phyloP scores from a whole-genome alignment of 257 asterid genomes.

The Ilex asprella region DNA sequence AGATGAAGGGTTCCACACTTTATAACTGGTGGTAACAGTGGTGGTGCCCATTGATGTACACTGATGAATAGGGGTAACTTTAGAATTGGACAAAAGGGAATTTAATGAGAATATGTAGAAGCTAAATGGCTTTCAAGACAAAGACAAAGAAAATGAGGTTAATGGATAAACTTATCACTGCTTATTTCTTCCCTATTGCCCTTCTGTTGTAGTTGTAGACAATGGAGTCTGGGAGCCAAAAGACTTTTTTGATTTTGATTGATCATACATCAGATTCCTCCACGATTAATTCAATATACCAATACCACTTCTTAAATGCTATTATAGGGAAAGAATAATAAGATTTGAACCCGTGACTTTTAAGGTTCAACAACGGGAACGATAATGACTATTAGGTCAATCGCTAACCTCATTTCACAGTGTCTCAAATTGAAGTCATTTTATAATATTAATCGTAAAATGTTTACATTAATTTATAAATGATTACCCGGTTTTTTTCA shows the following conservation, averaged over 20 bases:
- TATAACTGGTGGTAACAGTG: neutral
- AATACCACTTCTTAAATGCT: no score
- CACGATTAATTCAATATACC: constrained; percentile 2
- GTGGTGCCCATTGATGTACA: neutral
- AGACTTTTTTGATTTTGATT: constrained; percentile 22
- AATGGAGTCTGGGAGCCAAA: constrained; percentile 15
- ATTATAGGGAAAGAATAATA: no score
- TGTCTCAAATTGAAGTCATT: no score
- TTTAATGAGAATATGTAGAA: constrained; percentile 14
- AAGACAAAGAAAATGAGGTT: constrained; percentile 1
- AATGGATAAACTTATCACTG: neutral
- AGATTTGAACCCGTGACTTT: no score
- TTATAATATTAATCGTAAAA: no score
- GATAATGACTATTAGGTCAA: no score
- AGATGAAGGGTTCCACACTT: neutral
- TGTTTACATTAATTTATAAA: no score
- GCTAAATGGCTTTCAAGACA: constrained; percentile 4
- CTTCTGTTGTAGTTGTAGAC: constrained; percentile 24
- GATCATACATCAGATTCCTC: constrained; percentile 5
- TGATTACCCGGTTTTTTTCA: no score
- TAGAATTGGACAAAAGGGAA: constrained; percentile 17
- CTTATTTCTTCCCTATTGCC: constrained; percentile 2
- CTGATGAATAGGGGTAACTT: neutral
- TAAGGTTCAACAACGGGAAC: no score
- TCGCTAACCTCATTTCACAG: no score